Evolutionary conservation across 306 rosid species (phyloP).

Genomic region (Bauhinia variegata): DNA sequence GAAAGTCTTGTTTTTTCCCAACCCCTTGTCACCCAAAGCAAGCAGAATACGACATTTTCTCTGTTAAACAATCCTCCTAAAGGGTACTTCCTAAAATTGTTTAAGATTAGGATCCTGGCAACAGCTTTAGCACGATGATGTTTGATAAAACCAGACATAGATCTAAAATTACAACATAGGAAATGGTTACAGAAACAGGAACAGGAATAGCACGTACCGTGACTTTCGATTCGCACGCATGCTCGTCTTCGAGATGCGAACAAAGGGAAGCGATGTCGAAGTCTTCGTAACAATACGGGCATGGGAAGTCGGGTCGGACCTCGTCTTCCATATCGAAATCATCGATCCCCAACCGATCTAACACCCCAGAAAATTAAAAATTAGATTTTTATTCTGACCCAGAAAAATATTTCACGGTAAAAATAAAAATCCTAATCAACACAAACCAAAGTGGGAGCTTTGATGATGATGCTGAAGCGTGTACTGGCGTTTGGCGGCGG

Average conservation of each 20-base stretch:
- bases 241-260: slow-evolving; percentile 93
- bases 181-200: not conserved
- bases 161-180: slow-evolving; percentile 15
- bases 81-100: too few relatives aligned
- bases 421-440: not conserved
- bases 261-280: slow-evolving; percentile 86
- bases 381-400: slow-evolving; percentile 34
- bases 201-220: slow-evolving; percentile 49
- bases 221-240: slow-evolving; percentile 82
- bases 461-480: slow-evolving; percentile 71
- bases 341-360: slow-evolving; percentile 89
- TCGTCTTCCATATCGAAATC: slow-evolving; percentile 89
- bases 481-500: slow-evolving; percentile 93
- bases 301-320: slow-evolving; percentile 82
- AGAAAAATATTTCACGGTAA: not conserved
- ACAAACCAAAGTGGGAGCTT: slow-evolving; percentile 72
- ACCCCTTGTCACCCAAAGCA: too few relatives aligned
- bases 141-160: slow-evolving; percentile 5
- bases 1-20: too few relatives aligned
- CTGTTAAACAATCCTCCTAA: too few relatives aligned
- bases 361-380: slow-evolving; percentile 8
- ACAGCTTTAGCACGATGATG: too few relatives aligned
- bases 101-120: too few relatives aligned
- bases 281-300: slow-evolving; percentile 92
- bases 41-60: too few relatives aligned